A percentile compares a stretch with the other conserved stretches of the same genome.
Evolutionary conservation across 495 filamentous ascomycete species (phyloP).

Genomic region (Chaetomium tenue): DNA sequence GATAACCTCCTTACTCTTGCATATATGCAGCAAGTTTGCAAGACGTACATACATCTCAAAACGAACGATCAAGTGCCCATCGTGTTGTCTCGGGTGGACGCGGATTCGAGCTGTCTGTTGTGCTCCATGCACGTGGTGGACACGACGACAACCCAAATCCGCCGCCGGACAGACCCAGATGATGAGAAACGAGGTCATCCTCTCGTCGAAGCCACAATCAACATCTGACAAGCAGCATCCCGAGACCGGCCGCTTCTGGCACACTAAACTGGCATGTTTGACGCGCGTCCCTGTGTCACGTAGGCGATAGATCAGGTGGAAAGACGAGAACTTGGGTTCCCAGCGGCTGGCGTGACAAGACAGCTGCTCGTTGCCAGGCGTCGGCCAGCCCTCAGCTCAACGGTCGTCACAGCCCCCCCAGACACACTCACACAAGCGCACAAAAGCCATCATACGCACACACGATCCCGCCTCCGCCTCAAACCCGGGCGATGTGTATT

Average conservation of each 20-base stretch:
- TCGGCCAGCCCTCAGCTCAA: neutral
- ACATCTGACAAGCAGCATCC: neutral
- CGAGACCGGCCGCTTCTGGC: neutral
- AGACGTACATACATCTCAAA: neutral
- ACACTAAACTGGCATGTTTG: neutral
- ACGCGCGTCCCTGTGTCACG: slow-evolving; percentile 8
- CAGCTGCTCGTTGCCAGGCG: neutral
- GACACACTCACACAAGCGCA: neutral
- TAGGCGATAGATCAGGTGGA: neutral
- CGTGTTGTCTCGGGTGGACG: neutral
- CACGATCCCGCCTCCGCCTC: neutral
- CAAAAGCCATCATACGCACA: neutral
- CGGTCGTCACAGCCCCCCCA: too few species aligned
- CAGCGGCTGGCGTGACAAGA: neutral
- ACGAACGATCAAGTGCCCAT: neutral
- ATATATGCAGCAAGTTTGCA: neutral
- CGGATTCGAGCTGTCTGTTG: neutral
- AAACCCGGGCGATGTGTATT: neutral
- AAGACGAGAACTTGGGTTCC: neutral
- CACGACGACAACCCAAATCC: neutral
- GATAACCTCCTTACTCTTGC: neutral
- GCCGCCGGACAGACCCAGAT: neutral
- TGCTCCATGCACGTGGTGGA: slow-evolving; percentile 1
- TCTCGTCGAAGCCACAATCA: neutral
- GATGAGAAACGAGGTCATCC: neutral